Conservation (phyloP, 2,329 filamentous ascomycete species). For the Exophiala sp. region DNA sequence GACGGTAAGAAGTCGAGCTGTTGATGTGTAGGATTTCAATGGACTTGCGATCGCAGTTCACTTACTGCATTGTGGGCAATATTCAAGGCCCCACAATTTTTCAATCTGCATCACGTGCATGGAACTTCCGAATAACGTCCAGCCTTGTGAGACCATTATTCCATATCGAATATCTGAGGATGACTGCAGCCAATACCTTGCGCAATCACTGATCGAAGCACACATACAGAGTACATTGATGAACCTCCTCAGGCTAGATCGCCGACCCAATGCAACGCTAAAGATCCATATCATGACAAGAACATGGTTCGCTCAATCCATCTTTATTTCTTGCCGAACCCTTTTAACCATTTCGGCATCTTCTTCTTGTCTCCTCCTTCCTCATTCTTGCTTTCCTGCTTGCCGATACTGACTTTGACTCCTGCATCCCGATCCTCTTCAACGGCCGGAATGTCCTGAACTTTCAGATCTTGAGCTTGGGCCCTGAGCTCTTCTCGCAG, state of each 20-base stretch:
- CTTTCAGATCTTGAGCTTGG: slow-evolving; percentile 63
- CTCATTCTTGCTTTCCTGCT: slow-evolving; percentile 38
- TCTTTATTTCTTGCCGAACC: slow-evolving; percentile 65
- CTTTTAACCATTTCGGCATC: slow-evolving; percentile 69
- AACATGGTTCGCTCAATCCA: not conserved
- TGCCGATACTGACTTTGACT: slow-evolving; percentile 28
- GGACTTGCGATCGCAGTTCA: no score
- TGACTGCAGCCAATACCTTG: no score
- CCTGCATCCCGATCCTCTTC: slow-evolving; percentile 39
- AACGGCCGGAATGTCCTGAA: slow-evolving; percentile 53
- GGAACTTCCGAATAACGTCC: not conserved
- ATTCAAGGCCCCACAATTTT: not conserved
- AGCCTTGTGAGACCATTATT: not conserved
- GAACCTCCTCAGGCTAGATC: no score
- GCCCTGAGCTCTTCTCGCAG: slow-evolving; percentile 60
- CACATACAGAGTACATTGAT: no score
- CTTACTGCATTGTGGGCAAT: not conserved
- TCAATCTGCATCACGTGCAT: not conserved
- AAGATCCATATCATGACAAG: not conserved
- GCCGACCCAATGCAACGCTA: not conserved
- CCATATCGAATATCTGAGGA: no score
- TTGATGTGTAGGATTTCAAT: no score
- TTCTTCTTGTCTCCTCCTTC: slow-evolving; percentile 36
- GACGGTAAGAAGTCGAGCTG: not conserved
- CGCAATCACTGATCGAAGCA: no score